A percentile compares a stretch with the other conserved stretches of the same genome.
These are phyloP conservation scores for Priceomyces haplophilus DNA, from an alignment of 805 yeast genomes.

Conservation along the genomic window DNA sequence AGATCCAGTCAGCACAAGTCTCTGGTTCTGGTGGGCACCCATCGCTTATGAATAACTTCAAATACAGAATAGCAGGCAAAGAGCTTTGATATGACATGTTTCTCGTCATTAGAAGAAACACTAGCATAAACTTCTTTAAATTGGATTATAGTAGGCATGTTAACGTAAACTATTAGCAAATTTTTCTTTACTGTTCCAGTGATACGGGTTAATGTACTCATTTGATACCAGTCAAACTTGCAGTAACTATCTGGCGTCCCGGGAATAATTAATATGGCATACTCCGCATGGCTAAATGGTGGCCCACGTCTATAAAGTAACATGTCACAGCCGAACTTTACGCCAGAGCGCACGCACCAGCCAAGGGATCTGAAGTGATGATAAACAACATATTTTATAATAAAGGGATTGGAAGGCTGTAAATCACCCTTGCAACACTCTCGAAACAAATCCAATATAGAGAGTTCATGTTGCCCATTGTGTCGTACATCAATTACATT, in stretches of 20 bases:
- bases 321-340: slow-evolving; percentile 88
- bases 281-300: slow-evolving; percentile 92
- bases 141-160: slow-evolving; percentile 42
- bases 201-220: slow-evolving; percentile 71
- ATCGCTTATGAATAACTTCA: slow-evolving; percentile 71
- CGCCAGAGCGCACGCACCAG: slow-evolving; percentile 92
- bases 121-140: slow-evolving; percentile 21
- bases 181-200: slow-evolving; percentile 84
- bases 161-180: slow-evolving; percentile 66
- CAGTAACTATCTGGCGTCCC: slow-evolving; percentile 24
- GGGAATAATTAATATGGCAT: slow-evolving; percentile 56
- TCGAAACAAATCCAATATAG: slow-evolving; percentile 22
- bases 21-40: slow-evolving; percentile 83
- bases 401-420: slow-evolving; percentile 34
- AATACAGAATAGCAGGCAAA: slow-evolving; percentile 49
- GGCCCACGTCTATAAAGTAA: slow-evolving; percentile 88
- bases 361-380: slow-evolving; percentile 86
- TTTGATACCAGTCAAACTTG: slow-evolving; percentile 45
- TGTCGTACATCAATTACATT: slow-evolving; percentile 41
- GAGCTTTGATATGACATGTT: slow-evolving; percentile 22
- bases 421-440: slow-evolving; percentile 17
- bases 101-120: slow-evolving; percentile 12
- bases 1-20: slow-evolving; percentile 42
- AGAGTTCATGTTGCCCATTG: slow-evolving; percentile 9
- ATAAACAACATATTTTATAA: slow-evolving; percentile 66